Evolutionary conservation across 2,329 filamentous ascomycete species (phyloP).

Genomic region (Aureobasidium sp.): DNA sequence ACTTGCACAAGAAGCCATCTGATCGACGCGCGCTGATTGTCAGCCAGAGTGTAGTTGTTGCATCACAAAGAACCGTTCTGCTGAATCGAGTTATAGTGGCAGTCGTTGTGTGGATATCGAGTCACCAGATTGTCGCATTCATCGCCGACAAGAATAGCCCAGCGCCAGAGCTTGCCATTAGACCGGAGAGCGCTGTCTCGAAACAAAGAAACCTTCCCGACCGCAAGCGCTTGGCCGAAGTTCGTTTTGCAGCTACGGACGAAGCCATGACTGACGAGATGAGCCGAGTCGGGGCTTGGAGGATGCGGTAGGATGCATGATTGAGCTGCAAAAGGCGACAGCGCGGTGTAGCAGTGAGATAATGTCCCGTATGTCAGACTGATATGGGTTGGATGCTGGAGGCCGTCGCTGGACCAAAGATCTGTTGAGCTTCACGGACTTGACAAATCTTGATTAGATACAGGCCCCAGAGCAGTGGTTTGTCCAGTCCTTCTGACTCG

Average conservation of each 20-base stretch:
- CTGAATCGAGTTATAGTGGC: not conserved
- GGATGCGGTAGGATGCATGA: conserved; percentile 13
- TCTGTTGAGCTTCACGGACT: conserved; percentile 1
- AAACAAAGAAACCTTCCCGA: conserved; percentile 1
- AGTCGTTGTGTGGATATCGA: conserved; percentile 1
- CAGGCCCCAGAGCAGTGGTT: not conserved
- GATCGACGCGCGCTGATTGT: conserved; percentile 7
- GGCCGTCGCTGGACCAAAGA: conserved; percentile 13
- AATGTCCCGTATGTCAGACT: conserved; percentile 9
- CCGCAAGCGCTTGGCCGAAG: conserved; percentile 2
- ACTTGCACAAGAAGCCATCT: conserved; percentile 10
- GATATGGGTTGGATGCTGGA: conserved; percentile 14
- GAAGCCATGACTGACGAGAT: not conserved
- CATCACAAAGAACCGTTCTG: conserved; percentile 4
- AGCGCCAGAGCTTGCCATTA: not conserved
- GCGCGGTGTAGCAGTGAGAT: conserved; percentile 14
- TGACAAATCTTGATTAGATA: conserved; percentile 5
- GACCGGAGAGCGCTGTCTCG: not conserved
- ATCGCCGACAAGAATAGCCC: conserved; percentile 4
- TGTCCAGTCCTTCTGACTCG: not conserved
- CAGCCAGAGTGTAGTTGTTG: not conserved
- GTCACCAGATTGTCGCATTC: conserved; percentile 8
- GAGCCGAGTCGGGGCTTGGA: conserved; percentile 4
- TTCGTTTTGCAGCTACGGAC: conserved; percentile 8
- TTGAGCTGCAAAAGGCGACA: conserved; percentile 14